These are phyloP conservation scores for Apiospora marii DNA, from an alignment of 2,329 filamentous ascomycete genomes.

Conservation along the genomic window DNA sequence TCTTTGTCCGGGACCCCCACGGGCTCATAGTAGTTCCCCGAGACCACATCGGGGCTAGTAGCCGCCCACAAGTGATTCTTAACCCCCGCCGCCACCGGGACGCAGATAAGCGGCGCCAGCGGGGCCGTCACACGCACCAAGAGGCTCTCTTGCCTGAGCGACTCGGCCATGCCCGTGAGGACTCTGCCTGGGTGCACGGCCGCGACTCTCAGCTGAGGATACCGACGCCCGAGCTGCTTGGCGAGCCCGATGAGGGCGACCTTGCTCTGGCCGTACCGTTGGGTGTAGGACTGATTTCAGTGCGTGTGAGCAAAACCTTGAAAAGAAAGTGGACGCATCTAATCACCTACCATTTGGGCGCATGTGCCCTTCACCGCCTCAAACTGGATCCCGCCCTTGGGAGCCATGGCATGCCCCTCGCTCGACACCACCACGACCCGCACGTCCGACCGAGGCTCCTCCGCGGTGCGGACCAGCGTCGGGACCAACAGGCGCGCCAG, in stretches of 20 bases:
- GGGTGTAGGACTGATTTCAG: conserved; percentile 21
- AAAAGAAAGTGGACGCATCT: no score
- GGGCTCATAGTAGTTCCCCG: conserved; percentile 46
- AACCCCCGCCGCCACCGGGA: conserved; percentile 42
- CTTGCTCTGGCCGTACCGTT: conserved; percentile 33
- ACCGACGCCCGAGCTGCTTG: conserved; percentile 29
- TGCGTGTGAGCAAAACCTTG: background rate
- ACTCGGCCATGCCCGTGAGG: conserved; percentile 28
- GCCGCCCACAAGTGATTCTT: conserved; percentile 49
- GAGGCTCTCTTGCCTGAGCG: conserved; percentile 22
- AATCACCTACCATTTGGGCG: background rate
- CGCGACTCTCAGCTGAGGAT: conserved; percentile 18
- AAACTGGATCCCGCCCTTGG: conserved; percentile 28
- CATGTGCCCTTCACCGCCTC: conserved; percentile 21
- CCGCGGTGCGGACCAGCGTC: conserved; percentile 35
- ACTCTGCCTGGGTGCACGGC: conserved; percentile 31
- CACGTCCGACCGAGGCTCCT: conserved; percentile 26
- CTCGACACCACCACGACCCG: conserved; percentile 31
- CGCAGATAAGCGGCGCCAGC: conserved; percentile 1
- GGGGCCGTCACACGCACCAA: conserved; percentile 17
- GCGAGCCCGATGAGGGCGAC: conserved; percentile 30
- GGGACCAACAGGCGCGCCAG: conserved; percentile 41
- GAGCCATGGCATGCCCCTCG: conserved; percentile 21
- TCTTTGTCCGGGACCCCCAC: conserved; percentile 39
- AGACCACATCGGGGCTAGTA: conserved; percentile 40